Conservation (phyloP, 371 early-diverging fungal genomes). For the Funneliformis caledonium region DNA sequence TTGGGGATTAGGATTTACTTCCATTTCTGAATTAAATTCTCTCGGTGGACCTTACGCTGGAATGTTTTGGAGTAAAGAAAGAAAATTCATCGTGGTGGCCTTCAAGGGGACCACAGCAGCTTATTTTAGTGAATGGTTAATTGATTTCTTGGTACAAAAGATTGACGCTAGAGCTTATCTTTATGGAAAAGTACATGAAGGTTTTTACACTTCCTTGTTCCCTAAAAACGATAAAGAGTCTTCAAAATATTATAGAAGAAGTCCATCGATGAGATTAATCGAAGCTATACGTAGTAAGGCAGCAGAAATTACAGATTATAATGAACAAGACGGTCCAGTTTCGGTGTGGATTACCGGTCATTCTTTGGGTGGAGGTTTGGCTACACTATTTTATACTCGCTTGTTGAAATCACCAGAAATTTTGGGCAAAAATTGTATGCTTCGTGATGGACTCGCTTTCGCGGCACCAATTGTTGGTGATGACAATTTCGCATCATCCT, state of each 20-base stretch:
- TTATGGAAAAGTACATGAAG: slow-evolving; percentile 51
- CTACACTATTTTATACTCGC: slow-evolving; percentile 48
- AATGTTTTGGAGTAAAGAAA: slow-evolving; percentile 49
- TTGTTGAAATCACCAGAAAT: slow-evolving; percentile 48
- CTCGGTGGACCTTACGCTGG: slow-evolving; percentile 52
- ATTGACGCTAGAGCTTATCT: slow-evolving; percentile 49
- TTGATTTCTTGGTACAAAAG: slow-evolving; percentile 50
- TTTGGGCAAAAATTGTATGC: slow-evolving; percentile 38
- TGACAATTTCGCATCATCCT: slow-evolving; percentile 48
- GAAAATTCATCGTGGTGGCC: slow-evolving; percentile 46
- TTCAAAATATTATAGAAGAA: slow-evolving; percentile 39
- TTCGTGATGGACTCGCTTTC: slow-evolving; percentile 48
- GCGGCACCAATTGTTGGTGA: slow-evolving; percentile 50
- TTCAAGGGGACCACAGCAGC: slow-evolving; percentile 54
- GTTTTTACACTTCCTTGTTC: slow-evolving; percentile 52
- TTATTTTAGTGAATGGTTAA: slow-evolving; percentile 50
- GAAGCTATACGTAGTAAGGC: slow-evolving; percentile 43
- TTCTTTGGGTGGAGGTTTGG: slow-evolving; percentile 50
- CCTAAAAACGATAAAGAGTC: slow-evolving; percentile 33
- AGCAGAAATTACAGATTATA: slow-evolving; percentile 39
- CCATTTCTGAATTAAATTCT: slow-evolving; percentile 49
- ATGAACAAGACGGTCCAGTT: neutral
- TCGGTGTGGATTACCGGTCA: slow-evolving; percentile 52
- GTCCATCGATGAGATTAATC: slow-evolving; percentile 47
- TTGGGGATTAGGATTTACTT: slow-evolving; percentile 49